Percentiles rank a stretch among this genome's conserved stretches.
Evolutionary conservation across 179 eudicot species (phyloP).

Genomic region (Actinidia chinensis): DNA sequence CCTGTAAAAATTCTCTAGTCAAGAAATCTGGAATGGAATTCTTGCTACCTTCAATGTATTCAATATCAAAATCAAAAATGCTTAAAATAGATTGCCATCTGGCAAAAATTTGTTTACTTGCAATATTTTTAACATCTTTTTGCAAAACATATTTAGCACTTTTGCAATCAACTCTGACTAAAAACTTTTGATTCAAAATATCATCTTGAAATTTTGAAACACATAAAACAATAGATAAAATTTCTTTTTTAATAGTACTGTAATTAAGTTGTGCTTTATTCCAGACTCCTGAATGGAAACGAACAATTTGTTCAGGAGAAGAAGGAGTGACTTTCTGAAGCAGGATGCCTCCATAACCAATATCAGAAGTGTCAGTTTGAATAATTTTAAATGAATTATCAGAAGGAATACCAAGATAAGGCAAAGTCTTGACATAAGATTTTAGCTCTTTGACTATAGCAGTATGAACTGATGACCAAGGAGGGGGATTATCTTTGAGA

Average conservation of each 20-base stretch:
- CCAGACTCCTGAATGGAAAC: not conserved
- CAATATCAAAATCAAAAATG: too few relatives aligned
- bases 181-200: too few relatives aligned
- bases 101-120: too few relatives aligned
- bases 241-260: not conserved
- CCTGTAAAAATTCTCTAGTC: not conserved
- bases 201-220: too few relatives aligned
- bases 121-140: too few relatives aligned
- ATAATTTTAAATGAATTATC: too few relatives aligned
- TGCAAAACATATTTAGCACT: not conserved
- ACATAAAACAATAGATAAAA: not conserved
- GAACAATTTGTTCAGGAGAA: not conserved
- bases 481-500: too few relatives aligned
- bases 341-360: not conserved
- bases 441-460: too few relatives aligned
- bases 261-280: too few relatives aligned
- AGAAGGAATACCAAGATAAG: not conserved
- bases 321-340: not conserved
- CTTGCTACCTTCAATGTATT: not conserved
- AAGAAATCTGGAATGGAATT: rapidly evolving
- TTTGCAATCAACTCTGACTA: too few relatives aligned
- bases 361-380: not conserved
- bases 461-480: not conserved
- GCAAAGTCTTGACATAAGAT: not conserved
- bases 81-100: too few relatives aligned